Evolutionary conservation across 1,139 yeast genomes (phyloP).

Genomic region (Kodamaea suecica): DNA sequence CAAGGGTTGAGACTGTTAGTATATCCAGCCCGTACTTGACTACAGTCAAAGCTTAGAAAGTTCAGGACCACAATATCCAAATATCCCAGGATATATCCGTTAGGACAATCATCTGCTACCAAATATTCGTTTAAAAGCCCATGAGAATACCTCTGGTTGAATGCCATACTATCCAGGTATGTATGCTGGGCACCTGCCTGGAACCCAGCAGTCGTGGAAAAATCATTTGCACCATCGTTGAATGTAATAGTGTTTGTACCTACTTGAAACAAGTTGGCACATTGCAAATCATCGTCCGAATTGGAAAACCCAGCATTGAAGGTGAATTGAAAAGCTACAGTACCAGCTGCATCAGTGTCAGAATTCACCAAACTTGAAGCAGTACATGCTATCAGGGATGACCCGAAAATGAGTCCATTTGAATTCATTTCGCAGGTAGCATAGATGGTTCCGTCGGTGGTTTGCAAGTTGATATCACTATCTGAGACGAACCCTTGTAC

Average conservation of each 20-base stretch:
- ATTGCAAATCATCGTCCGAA: constrained; percentile 16
- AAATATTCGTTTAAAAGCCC: constrained; percentile 15
- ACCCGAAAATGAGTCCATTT: constrained; percentile 26
- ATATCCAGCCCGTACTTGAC: constrained; percentile 18
- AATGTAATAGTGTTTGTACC: constrained; percentile 26
- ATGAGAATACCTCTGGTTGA: constrained; percentile 14
- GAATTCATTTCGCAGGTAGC: constrained; percentile 26
- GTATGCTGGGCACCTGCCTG: constrained; percentile 8
- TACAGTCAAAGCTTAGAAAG: constrained; percentile 28
- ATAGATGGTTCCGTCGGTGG: constrained; percentile 16
- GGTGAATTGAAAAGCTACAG: constrained; percentile 23
- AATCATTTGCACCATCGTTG: constrained; percentile 21
- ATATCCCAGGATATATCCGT: constrained; percentile 23
- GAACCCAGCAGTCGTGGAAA: constrained; percentile 17
- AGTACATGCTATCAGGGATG: constrained; percentile 25
- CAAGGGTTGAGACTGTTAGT: constrained; percentile 22
- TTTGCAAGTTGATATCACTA: constrained; percentile 14
- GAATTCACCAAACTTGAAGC: constrained; percentile 15
- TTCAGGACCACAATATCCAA: constrained; percentile 16
- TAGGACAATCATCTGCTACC: constrained; percentile 22
- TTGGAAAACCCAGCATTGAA: constrained; percentile 26
- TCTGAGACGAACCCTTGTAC: constrained; percentile 29
- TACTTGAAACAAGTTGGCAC: constrained; percentile 17
- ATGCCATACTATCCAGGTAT: constrained; percentile 2
- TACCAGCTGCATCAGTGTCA: constrained; percentile 14